Base-by-base conservation (phyloP, 345 rosid genomes). In the Hevea brasiliensis region DNA sequence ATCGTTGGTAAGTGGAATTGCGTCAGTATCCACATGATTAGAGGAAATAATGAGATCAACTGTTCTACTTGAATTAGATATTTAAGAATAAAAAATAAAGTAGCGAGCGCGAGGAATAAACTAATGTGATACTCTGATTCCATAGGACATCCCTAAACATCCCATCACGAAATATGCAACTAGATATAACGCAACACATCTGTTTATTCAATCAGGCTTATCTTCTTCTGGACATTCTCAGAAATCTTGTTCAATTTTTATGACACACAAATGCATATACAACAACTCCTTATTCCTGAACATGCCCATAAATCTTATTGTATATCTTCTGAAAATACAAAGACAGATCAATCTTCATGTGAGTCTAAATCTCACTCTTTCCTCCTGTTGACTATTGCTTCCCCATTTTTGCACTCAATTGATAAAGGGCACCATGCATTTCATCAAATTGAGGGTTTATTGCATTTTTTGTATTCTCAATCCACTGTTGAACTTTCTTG, bases 401-500 rank as follows among this genome's bases (percentile, higher is more conserved):
- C 67, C 82, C 82, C 4, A 80, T 47, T 26, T 9, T 73, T 18
- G 67, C 84, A 76, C 84, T 85, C 68, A 57, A 76, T 76, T 41
- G 72, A 71, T 76, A 79, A 80, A 94, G 78, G 76, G 56, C 21
- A 56, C 87, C 70, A 76, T 88, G 92, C 59, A 86, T 88, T 76
- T 86, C 96, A 73, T 90, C 90, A 67, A 94, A 94, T 80, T 89
- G 87, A 56, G 96, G 93, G 41, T 58, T 78, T 0, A 89, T 86
- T 29, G 93, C 91, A 8, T 77, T 84, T 73, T 81, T 90, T 6
- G 91, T 88, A 74, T 76, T 71, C 76, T 87, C 93, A 60, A 92
- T 73, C 98, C 98, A 94, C 61, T 84, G 80, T 68, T 80, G 85
- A 59, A 94, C 89, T 85, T 89, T 90, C 87, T 86, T 85, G 80